Conservation (phyloP, 805 yeast species). For the Candida tibetensis region DNA sequence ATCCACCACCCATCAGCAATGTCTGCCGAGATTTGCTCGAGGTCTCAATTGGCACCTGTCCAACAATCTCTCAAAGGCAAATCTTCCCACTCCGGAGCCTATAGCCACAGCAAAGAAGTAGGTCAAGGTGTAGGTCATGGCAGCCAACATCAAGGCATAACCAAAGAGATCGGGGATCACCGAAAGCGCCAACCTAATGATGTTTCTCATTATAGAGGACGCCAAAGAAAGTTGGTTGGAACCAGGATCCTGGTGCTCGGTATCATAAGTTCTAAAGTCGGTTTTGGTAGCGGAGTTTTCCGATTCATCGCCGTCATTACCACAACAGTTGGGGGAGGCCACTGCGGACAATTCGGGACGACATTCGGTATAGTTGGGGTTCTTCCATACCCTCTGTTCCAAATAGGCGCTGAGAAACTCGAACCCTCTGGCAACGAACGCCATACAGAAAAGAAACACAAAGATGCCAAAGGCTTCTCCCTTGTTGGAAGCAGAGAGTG, state of each 20-base stretch:
- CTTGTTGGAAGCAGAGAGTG: slow-evolving; percentile 49
- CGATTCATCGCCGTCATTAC: slow-evolving; percentile 23
- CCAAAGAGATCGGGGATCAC: slow-evolving; percentile 65
- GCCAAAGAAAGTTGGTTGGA: slow-evolving; percentile 13
- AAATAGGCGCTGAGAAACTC: slow-evolving; percentile 59
- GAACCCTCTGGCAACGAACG: slow-evolving; percentile 58
- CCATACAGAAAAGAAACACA: slow-evolving; percentile 54
- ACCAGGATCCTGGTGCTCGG: slow-evolving; percentile 4
- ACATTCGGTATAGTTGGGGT: slow-evolving; percentile 26
- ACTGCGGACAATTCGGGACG: slow-evolving; percentile 2
- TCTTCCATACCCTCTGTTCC: slow-evolving; percentile 64
- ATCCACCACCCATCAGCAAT: too few species aligned
- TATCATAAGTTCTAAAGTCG: slow-evolving; percentile 1
- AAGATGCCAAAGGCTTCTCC: slow-evolving; percentile 76
- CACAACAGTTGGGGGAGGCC: slow-evolving; percentile 11
- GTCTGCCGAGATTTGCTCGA: slow-evolving; percentile 1
- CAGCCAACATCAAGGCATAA: slow-evolving; percentile 74
- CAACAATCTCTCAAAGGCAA: slow-evolving; percentile 60
- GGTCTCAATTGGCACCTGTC: slow-evolving; percentile 37
- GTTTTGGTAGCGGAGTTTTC: slow-evolving; percentile 1
- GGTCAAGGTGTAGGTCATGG: slow-evolving; percentile 64
- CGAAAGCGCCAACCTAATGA: slow-evolving; percentile 52
- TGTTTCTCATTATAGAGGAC: slow-evolving; percentile 43
- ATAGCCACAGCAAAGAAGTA: slow-evolving; percentile 72
- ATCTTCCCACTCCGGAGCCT: slow-evolving; percentile 70